These are phyloP conservation scores for Botrytis sinoallii DNA, from an alignment of 2,329 filamentous ascomycete genomes.

Conservation along the genomic window DNA sequence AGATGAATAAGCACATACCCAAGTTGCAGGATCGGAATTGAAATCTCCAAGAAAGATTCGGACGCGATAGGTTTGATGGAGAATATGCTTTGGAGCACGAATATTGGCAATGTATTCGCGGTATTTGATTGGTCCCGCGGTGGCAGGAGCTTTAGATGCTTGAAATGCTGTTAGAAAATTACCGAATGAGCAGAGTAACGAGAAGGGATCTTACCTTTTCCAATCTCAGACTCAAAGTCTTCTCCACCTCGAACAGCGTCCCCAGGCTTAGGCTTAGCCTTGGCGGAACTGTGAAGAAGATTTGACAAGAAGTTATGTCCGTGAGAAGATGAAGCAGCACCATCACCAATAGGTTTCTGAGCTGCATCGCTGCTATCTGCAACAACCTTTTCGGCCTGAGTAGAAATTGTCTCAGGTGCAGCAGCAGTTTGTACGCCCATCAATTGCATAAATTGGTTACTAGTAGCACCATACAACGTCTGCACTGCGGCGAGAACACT, in stretches of 20 bases:
- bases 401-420: background rate
- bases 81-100: slow-evolving; percentile 38
- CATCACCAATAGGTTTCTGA: background rate
- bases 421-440: background rate
- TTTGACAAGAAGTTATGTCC: background rate
- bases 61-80: slow-evolving; percentile 39
- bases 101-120: slow-evolving; percentile 40
- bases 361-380: background rate
- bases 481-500: slow-evolving; percentile 24
- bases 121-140: slow-evolving; percentile 23
- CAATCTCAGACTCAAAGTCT: slow-evolving; percentile 30
- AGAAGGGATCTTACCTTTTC: slow-evolving; percentile 22
- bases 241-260: slow-evolving; percentile 12
- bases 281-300: background rate
- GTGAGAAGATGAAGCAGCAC: background rate
- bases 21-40: slow-evolving; percentile 29
- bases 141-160: background rate
- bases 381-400: background rate
- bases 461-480: slow-evolving; percentile 26
- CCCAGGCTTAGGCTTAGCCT: background rate
- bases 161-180: background rate
- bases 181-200: too few relatives aligned
- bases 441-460: slow-evolving; percentile 22
- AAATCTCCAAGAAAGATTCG: slow-evolving; percentile 41
- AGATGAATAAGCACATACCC: slow-evolving; percentile 30